Conservation (phyloP, 257 asterid genomes). For the Nicotiana noctiflora region DNA sequence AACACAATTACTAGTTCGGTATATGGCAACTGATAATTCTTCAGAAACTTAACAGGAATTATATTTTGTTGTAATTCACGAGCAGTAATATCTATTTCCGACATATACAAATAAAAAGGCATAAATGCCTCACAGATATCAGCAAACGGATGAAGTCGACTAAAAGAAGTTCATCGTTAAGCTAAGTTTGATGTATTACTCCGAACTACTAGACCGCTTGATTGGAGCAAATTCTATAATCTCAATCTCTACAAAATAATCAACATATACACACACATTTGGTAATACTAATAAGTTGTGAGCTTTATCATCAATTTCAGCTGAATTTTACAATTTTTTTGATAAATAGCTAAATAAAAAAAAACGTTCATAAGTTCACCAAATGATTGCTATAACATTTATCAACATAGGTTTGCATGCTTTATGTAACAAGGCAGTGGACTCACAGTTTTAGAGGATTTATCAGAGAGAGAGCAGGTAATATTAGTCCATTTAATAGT, state of each 20-base stretch:
- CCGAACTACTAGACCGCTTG: not conserved
- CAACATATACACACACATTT: not conserved
- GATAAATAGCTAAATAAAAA: not conserved
- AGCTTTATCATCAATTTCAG: not conserved
- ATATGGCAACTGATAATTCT: not conserved
- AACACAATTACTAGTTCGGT: not conserved
- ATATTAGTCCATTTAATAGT: slow-evolving; percentile 66
- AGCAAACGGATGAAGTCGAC: not conserved
- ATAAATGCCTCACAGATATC: not conserved
- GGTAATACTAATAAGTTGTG: not conserved
- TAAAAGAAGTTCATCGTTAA: not conserved
- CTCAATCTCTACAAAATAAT: not conserved
- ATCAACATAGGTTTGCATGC: too few species aligned
- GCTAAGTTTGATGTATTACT: not conserved
- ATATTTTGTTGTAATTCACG: not conserved
- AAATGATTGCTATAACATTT: not conserved
- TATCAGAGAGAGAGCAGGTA: slow-evolving; percentile 71
- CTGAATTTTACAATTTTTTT: not conserved
- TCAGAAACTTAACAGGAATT: not conserved
- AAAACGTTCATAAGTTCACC: not conserved
- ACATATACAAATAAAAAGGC: not conserved
- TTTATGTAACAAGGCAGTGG: not conserved
- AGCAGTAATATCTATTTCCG: not conserved
- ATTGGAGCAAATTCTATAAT: not conserved
- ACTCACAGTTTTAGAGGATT: slow-evolving; percentile 60